Percentiles rank a stretch among this genome's conserved stretches.
phyloP scores from a whole-genome alignment of 495 filamentous ascomycete genomes.

The Aspergillus diversus region DNA sequence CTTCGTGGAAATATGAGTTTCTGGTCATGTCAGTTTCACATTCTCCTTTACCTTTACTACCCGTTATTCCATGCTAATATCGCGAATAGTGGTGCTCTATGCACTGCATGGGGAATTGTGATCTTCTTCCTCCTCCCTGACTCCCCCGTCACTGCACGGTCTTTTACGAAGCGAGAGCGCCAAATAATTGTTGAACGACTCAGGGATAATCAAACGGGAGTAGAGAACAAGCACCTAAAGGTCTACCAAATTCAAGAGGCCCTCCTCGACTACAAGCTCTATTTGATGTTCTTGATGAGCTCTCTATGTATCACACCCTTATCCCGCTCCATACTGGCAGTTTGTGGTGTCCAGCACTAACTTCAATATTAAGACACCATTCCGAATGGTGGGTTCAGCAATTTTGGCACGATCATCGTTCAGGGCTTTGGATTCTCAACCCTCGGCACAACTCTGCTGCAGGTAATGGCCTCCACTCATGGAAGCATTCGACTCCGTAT shows the following conservation, averaged over 20 bases:
- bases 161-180: conserved; percentile 58
- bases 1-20: conserved; percentile 61
- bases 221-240: conserved; percentile 66
- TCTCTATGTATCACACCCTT: conserved; percentile 28
- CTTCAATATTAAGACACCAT: conserved; percentile 34
- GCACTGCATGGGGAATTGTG: conserved; percentile 57
- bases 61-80: too few relatives aligned
- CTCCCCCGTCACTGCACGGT: conserved; percentile 62
- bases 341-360: background rate
- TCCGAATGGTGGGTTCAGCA: conserved; percentile 55
- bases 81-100: conserved; percentile 49
- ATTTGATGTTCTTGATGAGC: conserved; percentile 63
- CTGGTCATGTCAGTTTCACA: conserved; percentile 41
- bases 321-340: background rate
- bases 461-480: conserved; percentile 24
- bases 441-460: conserved; percentile 49
- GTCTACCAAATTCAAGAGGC: conserved; percentile 61
- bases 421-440: conserved; percentile 63
- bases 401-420: conserved; percentile 64
- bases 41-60: background rate
- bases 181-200: conserved; percentile 60
- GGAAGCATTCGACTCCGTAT: too few relatives aligned
- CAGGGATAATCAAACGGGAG: conserved; percentile 62
- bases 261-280: conserved; percentile 61
- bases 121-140: conserved; percentile 63